Percentiles rank a stretch among this genome's conserved stretches.
Evolutionary conservation across 176 grass and related monocot species (phyloP).

Genomic region (Rhynchospora breviuscula): DNA sequence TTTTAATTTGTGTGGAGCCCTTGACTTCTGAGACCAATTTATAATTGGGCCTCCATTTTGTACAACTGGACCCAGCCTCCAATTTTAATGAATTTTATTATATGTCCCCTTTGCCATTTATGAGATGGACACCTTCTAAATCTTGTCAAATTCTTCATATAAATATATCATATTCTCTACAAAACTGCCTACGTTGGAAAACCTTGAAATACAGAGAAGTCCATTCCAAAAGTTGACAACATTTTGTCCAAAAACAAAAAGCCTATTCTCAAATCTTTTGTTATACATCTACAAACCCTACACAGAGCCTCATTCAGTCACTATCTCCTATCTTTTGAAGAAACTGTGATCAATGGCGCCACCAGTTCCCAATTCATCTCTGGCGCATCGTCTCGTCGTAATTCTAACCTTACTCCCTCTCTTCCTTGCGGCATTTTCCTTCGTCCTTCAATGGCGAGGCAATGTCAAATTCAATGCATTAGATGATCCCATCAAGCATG

Average conservation of each 20-base stretch:
- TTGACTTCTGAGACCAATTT: not conserved
- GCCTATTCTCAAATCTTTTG: not conserved
- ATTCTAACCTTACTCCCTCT: slow-evolving; percentile 66
- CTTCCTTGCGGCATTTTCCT: slow-evolving; percentile 50
- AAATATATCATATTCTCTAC: no score
- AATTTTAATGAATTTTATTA: not conserved
- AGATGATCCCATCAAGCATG: not conserved
- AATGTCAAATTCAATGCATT: slow-evolving; percentile 40
- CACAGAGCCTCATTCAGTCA: not conserved
- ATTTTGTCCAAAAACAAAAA: not conserved
- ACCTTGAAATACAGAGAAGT: no score
- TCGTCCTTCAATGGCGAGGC: slow-evolving; percentile 82
- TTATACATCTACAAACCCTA: not conserved
- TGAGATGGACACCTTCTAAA: not conserved
- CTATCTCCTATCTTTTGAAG: not conserved
- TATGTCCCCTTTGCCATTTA: not conserved
- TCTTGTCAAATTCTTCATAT: no score
- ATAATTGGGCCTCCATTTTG: not conserved
- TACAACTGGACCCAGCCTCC: not conserved
- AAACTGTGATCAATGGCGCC: slow-evolving; percentile 5
- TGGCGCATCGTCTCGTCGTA: slow-evolving; percentile 35
- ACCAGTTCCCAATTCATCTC: slow-evolving; percentile 7
- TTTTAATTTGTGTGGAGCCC: not conserved
- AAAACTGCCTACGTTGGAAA: no score
- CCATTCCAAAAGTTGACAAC: no score